Evolutionary conservation across 768 basidiomycete species (phyloP).

Genomic region (Boletus fagicola): DNA sequence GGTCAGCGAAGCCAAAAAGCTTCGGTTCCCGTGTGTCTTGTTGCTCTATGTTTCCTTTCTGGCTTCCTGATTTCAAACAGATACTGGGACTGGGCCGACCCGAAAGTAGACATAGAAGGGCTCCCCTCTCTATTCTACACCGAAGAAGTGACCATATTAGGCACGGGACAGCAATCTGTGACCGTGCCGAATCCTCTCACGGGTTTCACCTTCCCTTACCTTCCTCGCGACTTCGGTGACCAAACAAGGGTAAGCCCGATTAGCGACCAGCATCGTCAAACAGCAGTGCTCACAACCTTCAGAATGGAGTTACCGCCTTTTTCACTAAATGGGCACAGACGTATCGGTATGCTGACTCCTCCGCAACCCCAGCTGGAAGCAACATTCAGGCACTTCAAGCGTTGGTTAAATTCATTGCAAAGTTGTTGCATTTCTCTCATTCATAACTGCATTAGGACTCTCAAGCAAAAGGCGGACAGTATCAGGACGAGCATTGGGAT

Average conservation of each 20-base stretch:
- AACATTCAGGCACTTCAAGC: conserved; percentile 11
- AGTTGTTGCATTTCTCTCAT: background rate
- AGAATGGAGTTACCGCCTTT: conserved; percentile 17
- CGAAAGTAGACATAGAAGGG: conserved; percentile 16
- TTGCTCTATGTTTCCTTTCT: background rate
- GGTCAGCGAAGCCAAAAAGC: conserved; percentile 21
- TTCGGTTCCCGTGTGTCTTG: conserved; percentile 29
- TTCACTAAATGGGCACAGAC: conserved; percentile 22
- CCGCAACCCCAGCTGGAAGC: conserved; percentile 14
- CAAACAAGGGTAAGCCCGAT: conserved; percentile 4
- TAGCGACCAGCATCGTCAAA: background rate
- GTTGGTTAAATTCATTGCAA: conserved; percentile 4
- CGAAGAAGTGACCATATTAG: conserved; percentile 11
- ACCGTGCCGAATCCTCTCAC: conserved; percentile 21
- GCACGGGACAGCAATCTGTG: conserved; percentile 2
- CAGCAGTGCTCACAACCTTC: background rate
- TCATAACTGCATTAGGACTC: conserved; percentile 3
- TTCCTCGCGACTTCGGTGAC: conserved; percentile 24
- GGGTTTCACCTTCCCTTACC: conserved; percentile 13
- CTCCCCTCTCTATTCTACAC: conserved; percentile 22
- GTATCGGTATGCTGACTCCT: conserved; percentile 17
- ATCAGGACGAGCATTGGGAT: conserved; percentile 19
- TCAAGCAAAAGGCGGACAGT: conserved; percentile 16
- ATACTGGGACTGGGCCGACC: conserved; percentile 33
- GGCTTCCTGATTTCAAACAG: conserved; percentile 7